Conservation (phyloP, 495 filamentous ascomycete species). For the Melanomma pulvis-pyrius region DNA sequence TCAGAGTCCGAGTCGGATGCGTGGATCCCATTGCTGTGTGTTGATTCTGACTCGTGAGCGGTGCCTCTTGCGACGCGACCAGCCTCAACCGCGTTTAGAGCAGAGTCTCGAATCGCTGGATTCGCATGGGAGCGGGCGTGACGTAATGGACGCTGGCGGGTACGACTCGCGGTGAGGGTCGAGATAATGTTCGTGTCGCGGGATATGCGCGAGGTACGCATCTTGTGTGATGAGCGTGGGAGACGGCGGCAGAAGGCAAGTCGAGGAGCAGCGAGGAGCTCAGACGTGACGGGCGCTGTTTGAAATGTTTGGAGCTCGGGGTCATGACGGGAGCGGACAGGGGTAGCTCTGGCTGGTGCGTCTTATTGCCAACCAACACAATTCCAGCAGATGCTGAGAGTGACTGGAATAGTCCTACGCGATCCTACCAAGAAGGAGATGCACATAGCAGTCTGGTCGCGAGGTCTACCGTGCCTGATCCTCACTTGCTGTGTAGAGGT, state of each 20-base stretch:
- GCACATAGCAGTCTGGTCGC: no score
- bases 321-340: background rate
- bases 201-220: slow-evolving; percentile 66
- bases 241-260: slow-evolving; percentile 10
- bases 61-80: slow-evolving; percentile 11
- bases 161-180: slow-evolving; percentile 50
- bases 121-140: slow-evolving; percentile 21
- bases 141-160: slow-evolving; percentile 39
- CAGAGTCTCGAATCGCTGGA: slow-evolving; percentile 22
- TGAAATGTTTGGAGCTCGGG: slow-evolving; percentile 3
- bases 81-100: slow-evolving; percentile 25
- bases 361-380: background rate
- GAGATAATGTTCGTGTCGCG: slow-evolving; percentile 61
- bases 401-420: no score
- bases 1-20: slow-evolving; percentile 22
- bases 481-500: no score
- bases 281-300: slow-evolving; percentile 11
- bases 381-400: background rate
- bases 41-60: slow-evolving; percentile 14
- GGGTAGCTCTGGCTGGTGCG: background rate
- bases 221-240: slow-evolving; percentile 39
- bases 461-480: no score
- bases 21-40: background rate
- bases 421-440: no score
- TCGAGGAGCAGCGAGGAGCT: background rate